Conservation (phyloP, 345 rosid genomes). For the Angophora floribunda region DNA sequence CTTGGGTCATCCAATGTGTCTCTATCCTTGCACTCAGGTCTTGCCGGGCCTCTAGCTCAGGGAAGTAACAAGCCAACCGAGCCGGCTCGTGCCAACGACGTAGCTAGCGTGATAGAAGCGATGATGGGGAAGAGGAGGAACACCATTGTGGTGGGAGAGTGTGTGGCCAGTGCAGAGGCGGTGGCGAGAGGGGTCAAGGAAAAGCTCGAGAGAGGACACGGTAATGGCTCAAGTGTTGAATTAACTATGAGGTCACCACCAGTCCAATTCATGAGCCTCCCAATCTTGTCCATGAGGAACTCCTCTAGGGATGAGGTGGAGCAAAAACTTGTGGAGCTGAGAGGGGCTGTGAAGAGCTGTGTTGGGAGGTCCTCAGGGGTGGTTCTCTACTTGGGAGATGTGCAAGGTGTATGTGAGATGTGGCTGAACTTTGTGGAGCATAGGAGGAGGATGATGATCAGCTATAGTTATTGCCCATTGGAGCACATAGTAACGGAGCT, state of each 20-base stretch:
- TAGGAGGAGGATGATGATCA: constrained; percentile 24
- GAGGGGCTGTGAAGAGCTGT: constrained; percentile 33
- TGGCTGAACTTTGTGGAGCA: constrained; percentile 47
- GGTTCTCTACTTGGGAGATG: constrained; percentile 56
- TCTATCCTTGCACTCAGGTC: constrained; percentile 11
- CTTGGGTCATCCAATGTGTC: background rate
- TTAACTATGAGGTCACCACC: background rate
- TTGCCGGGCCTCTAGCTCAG: constrained; percentile 1
- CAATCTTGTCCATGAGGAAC: constrained; percentile 36
- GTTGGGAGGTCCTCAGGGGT: constrained; percentile 21
- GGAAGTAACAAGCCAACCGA: constrained; percentile 8
- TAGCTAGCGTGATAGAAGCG: constrained; percentile 26
- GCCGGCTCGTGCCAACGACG: constrained; percentile 17
- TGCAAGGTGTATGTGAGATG: constrained; percentile 44
- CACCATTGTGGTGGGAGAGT: constrained; percentile 42
- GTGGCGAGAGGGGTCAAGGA: constrained; percentile 40
- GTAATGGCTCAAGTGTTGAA: background rate
- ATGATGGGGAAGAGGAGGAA: constrained; percentile 33
- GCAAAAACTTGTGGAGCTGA: constrained; percentile 42
- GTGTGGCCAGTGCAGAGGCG: constrained; percentile 22
- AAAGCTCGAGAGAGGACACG: constrained; percentile 40
- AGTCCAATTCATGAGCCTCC: constrained; percentile 37
- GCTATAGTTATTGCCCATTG: constrained; percentile 17
- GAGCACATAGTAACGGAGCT: constrained; percentile 51
- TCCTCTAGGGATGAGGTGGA: constrained; percentile 45